These are phyloP conservation scores for Pochonia chlamydosporia DNA, from an alignment of 2,329 filamentous ascomycete species.

Conservation along the genomic window DNA sequence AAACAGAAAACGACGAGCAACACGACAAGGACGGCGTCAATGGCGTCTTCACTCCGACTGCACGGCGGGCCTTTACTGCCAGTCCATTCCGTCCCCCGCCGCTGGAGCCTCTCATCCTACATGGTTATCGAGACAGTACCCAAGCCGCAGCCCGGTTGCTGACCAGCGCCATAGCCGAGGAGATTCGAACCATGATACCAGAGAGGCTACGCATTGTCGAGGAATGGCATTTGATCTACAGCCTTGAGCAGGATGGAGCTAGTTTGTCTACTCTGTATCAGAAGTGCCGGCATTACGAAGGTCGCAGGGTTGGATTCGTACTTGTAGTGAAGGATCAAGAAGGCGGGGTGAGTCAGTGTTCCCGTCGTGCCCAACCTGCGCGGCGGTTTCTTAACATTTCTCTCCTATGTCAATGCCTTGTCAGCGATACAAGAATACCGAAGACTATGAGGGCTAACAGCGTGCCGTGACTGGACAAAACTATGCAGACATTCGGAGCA, in stretches of 20 bases:
- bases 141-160: slow-evolving; percentile 59
- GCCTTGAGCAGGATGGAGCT: slow-evolving; percentile 85
- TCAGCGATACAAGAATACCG: too few species aligned
- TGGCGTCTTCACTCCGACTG: slow-evolving; percentile 46
- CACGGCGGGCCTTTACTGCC: slow-evolving; percentile 42
- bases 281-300: slow-evolving; percentile 61
- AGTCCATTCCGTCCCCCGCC: slow-evolving; percentile 86
- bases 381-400: background rate
- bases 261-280: slow-evolving; percentile 83
- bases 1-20: slow-evolving; percentile 16
- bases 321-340: slow-evolving; percentile 76
- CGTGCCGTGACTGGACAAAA: background rate
- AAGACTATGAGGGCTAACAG: slow-evolving; percentile 4
- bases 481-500: slow-evolving; percentile 70
- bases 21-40: slow-evolving; percentile 41
- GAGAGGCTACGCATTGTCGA: slow-evolving; percentile 82
- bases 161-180: slow-evolving; percentile 72
- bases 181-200: slow-evolving; percentile 84
- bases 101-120: slow-evolving; percentile 70
- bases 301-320: slow-evolving; percentile 77
- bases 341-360: slow-evolving; percentile 65
- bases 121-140: slow-evolving; percentile 59
- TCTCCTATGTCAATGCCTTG: background rate
- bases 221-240: slow-evolving; percentile 82
- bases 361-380: too few species aligned